Base-by-base conservation (phyloP, 257 asterid species). In the Przewalskia tangutica region DNA sequence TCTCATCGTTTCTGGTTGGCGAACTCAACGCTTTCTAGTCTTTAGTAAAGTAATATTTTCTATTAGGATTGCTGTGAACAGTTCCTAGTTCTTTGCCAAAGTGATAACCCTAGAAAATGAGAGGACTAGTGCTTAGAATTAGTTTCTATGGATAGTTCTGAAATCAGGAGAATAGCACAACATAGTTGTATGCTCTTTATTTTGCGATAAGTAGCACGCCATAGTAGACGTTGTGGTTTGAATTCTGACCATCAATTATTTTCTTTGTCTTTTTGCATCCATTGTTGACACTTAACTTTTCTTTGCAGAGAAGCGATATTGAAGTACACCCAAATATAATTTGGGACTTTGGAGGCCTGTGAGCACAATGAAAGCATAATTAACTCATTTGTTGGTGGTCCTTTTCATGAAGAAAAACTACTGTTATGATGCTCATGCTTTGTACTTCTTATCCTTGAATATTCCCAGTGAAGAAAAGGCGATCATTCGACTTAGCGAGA, bases 321-420 rank as follows among this genome's bases (percentile, higher is more conserved):
- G 88, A 93, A 89, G 84, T 91, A 89, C 80, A 85, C 97, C 53
- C 97, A 92, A 95, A 87, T 95, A 95, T 83, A 88, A 97, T 86
- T 93, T n/a, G 79, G 97, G 98, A 70, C 95, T 95, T 51, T 93
- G 98, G n/a, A n/a, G 98, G 86, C 98, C 98, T n/a, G 81, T 42
- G n/a, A n/a, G n/a, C n/a, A n/a, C 90, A 54, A 73, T 87, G 38
- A 91, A 91, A 84, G 83, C 94, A n/a, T n/a, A n/a, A 46, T 88
- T 82, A 76, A 55, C 64, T 77, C 62, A 54, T 55, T 11, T n/a
- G 54, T 65, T 32, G 68, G 51, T 51, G 64, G 68, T 46, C 50
- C 18, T 58, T 48, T 1, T 17, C 40, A 55, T 3, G 50, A 73
- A 48, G 60, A 12, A 50, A 73, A 6, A 48, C 42, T 3, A n/a